phyloP scores from a whole-genome alignment of 1,284 basidiomycete genomes.

The Ustilago trichophora region DNA sequence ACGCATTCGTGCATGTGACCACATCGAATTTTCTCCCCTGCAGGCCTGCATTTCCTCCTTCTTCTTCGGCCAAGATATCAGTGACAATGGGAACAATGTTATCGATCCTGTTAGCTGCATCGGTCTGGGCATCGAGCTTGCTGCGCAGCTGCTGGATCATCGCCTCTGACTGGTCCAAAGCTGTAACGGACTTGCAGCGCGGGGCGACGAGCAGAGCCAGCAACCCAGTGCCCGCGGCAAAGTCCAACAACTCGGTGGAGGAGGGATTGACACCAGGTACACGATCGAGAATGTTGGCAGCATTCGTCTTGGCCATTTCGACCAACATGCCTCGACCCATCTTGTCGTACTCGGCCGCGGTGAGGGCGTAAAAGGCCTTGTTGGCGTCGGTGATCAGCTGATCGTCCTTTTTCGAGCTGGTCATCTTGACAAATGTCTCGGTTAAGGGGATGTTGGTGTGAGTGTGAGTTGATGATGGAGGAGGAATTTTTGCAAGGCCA shows the following conservation, averaged over 20 bases:
- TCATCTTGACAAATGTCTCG: too few species aligned
- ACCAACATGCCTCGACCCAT: constrained; percentile 32
- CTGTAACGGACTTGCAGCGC: constrained; percentile 23
- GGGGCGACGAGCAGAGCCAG: constrained; percentile 37
- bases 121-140: constrained; percentile 31
- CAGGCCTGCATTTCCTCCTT: background rate
- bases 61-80: constrained; percentile 13
- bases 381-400: constrained; percentile 36
- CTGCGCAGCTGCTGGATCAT: constrained; percentile 37
- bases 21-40: constrained; percentile 30
- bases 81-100: constrained; percentile 18
- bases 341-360: constrained; percentile 44
- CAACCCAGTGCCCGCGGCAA: constrained; percentile 41
- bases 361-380: constrained; percentile 42
- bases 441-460: too few species aligned
- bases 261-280: constrained; percentile 13
- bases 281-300: constrained; percentile 37
- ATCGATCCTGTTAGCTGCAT: constrained; percentile 1
- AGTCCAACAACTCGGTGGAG: constrained; percentile 32
- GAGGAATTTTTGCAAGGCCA: too few species aligned
- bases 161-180: constrained; percentile 33
- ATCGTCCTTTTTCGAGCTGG: too few species aligned
- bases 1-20: constrained; percentile 45
- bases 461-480: too few species aligned
- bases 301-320: constrained; percentile 28